Percentiles rank a stretch among this genome's conserved stretches.
phyloP scores from a whole-genome alignment of 345 rosid genomes.

The Turritis glabra region DNA sequence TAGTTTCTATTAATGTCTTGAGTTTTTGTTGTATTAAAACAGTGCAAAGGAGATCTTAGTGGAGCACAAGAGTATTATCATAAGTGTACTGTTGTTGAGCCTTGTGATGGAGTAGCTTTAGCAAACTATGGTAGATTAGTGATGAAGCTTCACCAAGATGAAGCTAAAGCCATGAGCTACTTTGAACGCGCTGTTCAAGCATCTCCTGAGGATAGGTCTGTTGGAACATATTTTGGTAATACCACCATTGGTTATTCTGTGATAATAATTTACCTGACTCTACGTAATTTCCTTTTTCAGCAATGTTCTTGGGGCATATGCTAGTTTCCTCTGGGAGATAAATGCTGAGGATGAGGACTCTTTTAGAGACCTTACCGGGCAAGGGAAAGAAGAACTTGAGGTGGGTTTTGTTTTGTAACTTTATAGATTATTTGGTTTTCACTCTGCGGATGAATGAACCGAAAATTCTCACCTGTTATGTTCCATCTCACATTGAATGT shows the following conservation, averaged over 20 bases:
- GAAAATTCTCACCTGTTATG: neutral
- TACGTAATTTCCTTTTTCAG: constrained; percentile 42
- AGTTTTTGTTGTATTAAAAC: neutral
- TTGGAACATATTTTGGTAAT: neutral
- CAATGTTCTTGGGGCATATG: constrained; percentile 73
- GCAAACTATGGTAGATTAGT: constrained; percentile 62
- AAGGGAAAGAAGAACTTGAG: constrained; percentile 36
- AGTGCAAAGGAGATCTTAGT: constrained; percentile 71
- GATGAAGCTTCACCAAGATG: constrained; percentile 71
- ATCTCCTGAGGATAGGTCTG: constrained; percentile 70
- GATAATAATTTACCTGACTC: neutral
- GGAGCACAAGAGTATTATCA: constrained; percentile 74
- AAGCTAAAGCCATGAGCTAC: constrained; percentile 55
- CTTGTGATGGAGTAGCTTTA: constrained; percentile 57
- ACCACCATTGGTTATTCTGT: neutral
- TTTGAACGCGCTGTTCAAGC: constrained; percentile 65
- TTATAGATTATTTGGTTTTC: neutral
- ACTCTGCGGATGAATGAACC: neutral
- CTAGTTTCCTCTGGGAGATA: constrained; percentile 83
- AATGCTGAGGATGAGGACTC: constrained; percentile 21
- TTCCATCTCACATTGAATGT: neutral
- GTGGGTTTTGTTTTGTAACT: constrained; percentile 32
- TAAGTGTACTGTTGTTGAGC: constrained; percentile 65
- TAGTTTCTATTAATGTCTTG: constrained; percentile 12
- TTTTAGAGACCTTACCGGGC: constrained; percentile 4